These are phyloP conservation scores for Lyophyllum atratum DNA, from an alignment of 768 basidiomycete species.

Conservation along the genomic window DNA sequence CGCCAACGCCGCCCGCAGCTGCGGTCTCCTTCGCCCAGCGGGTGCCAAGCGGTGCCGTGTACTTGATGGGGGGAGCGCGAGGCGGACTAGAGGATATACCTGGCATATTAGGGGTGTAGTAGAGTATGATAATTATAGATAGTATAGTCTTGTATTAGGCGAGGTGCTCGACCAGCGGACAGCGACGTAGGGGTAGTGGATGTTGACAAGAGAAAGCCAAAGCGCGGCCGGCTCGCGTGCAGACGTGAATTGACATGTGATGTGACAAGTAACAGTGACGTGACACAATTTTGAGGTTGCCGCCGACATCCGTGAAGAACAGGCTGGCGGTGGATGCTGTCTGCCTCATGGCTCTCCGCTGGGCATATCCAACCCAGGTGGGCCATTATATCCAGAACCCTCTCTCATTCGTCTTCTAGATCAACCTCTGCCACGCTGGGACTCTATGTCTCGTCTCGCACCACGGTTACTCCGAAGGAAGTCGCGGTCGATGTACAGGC, in stretches of 20 bases:
- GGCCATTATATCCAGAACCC: conserved; percentile 12
- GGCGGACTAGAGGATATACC: conserved; percentile 58
- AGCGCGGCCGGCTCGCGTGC: conserved; percentile 12
- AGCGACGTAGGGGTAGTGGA: conserved; percentile 17
- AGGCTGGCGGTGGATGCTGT: conserved; percentile 31
- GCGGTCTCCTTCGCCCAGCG: conserved; percentile 90
- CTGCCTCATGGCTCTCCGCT: conserved; percentile 27
- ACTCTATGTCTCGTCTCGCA: conserved; percentile 5
- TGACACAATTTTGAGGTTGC: conserved; percentile 10
- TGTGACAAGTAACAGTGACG: conserved; percentile 5
- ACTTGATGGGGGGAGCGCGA: conserved; percentile 71
- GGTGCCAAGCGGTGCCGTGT: conserved; percentile 69
- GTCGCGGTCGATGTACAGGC: background rate
- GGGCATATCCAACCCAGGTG: conserved; percentile 19
- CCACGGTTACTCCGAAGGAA: background rate
- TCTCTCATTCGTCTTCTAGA: conserved; percentile 12
- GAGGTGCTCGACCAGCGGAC: conserved; percentile 48
- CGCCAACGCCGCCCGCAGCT: conserved; percentile 68
- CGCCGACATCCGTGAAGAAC: background rate
- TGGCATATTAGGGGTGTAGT: conserved; percentile 34
- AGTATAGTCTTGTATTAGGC: conserved; percentile 36
- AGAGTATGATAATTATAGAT: conserved; percentile 26
- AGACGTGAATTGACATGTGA: conserved; percentile 22
- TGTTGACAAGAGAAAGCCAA: conserved; percentile 13
- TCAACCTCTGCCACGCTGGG: conserved; percentile 8